Evolutionary conservation across 768 basidiomycete species (phyloP), one percentile per base, ranked within the genome.

Genomic region (Collybiopsis confluens): DNA sequence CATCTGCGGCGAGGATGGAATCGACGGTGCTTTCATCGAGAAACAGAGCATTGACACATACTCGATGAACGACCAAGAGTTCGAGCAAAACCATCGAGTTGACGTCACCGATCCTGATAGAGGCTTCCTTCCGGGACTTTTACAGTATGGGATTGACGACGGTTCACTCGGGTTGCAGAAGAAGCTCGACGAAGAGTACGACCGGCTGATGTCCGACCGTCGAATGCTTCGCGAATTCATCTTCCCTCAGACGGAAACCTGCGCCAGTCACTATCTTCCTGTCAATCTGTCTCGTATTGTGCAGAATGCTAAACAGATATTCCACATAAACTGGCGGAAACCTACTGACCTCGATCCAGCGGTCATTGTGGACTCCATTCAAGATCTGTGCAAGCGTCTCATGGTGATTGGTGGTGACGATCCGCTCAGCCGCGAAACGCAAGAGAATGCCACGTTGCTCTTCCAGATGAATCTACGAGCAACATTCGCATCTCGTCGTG

Each of bases 11-110:
- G 97, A 99, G 66, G 97, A 99, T 63, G 97, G 97, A 38, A 98
- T 98, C 90, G 97, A 99, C 64, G 97, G 92, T 56, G 92, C 93
- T 0, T 95, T 86, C 69, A 97, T 99, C 66, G 97, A 99, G 73
- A 89, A 88, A 58, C 97, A 99, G 71, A 87, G 81, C 50, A 86
- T 98, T 50, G 92, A 96, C 59, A 92, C 91, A 0, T 94, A 92
- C 59, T 86, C 82, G 21, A 74, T 97, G 56, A 89, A 80, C 61
- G 70, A 97, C 68, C 76, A 75, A 58, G 83, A 89, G 53, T 98
- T 98, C 70, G 88, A 93, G 66, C 86, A 88, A 67, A 84, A 86
- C 58, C 98, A 93, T 68, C 87, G 90, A n/a, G 92, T 99, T 43
- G 97, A 98, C 61, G 86, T 94, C 40, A 94, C 89, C 5, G 91